Evolutionary conservation across 768 basidiomycete genomes (phyloP).

Genomic region (Suillus alpinus): DNA sequence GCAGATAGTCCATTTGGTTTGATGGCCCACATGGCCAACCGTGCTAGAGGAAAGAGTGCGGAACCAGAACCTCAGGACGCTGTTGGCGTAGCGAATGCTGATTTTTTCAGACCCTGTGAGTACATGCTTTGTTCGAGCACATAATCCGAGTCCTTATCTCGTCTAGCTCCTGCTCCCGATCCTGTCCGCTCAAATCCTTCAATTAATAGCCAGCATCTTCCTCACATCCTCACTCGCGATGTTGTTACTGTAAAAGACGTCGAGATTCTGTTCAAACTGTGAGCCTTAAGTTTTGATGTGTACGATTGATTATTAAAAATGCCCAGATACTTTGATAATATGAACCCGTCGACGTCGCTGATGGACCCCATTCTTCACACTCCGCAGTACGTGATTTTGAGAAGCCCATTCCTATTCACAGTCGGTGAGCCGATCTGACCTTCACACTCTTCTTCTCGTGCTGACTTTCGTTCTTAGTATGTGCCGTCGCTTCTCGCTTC

Average conservation of each 20-base stretch:
- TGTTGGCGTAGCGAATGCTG: slow-evolving; percentile 62
- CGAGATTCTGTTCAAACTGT: slow-evolving; percentile 74
- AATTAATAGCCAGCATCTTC: slow-evolving; percentile 46
- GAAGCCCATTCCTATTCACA: slow-evolving; percentile 90
- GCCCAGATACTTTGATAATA: slow-evolving; percentile 68
- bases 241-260: slow-evolving; percentile 65
- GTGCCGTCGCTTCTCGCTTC: slow-evolving; percentile 84
- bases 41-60: slow-evolving; percentile 40
- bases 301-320: slow-evolving; percentile 4
- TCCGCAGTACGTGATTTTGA: slow-evolving; percentile 72
- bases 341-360: slow-evolving; percentile 76
- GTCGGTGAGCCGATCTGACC: slow-evolving; percentile 58
- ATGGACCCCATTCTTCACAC: slow-evolving; percentile 85
- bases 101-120: slow-evolving; percentile 69
- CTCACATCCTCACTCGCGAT: slow-evolving; percentile 62
- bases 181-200: slow-evolving; percentile 38
- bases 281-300: slow-evolving; percentile 14
- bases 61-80: slow-evolving; percentile 45
- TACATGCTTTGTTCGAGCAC: slow-evolving; percentile 1
- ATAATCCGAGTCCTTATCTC: background rate
- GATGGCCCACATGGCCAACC: slow-evolving; percentile 63
- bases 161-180: slow-evolving; percentile 41
- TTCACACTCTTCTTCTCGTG: background rate
- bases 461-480: slow-evolving; percentile 49
- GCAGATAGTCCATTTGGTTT: slow-evolving; percentile 72